Conservation (phyloP, 441 rosid species). For the Raphanus hybrid region DNA sequence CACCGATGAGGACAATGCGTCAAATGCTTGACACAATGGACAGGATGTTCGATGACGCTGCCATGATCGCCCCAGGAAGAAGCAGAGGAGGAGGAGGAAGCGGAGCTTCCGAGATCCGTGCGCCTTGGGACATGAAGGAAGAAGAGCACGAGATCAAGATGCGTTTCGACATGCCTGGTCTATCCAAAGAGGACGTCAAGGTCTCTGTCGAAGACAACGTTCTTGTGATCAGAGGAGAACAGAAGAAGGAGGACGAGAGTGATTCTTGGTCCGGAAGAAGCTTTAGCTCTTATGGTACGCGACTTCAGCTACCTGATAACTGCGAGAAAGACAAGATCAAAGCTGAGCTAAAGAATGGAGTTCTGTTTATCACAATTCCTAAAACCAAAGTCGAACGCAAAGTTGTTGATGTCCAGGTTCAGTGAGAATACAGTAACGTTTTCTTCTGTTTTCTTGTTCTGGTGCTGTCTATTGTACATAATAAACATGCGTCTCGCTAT, state of each 20-base stretch:
- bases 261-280: constrained; percentile 62
- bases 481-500: too few relatives aligned
- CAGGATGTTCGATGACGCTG: constrained; percentile 60
- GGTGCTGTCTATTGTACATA: neutral
- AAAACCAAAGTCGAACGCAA: constrained; percentile 69
- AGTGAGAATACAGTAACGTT: constrained; percentile 16
- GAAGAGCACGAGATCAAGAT: constrained; percentile 75
- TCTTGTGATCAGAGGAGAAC: constrained; percentile 66
- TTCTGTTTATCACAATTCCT: constrained; percentile 67
- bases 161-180: constrained; percentile 92
- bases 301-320: constrained; percentile 65
- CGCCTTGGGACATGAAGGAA: constrained; percentile 83
- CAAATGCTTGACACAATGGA: constrained; percentile 87
- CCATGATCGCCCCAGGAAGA: constrained; percentile 46
- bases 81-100: constrained; percentile 41
- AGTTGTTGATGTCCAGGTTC: constrained; percentile 62
- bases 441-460: neutral
- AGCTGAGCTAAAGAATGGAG: constrained; percentile 88
- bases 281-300: constrained; percentile 60
- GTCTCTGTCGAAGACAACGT: constrained; percentile 65
- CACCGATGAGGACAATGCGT: constrained; percentile 80
- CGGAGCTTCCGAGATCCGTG: constrained; percentile 50
- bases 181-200: constrained; percentile 73
- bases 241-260: constrained; percentile 53
- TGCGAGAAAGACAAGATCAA: constrained; percentile 66